Evolutionary conservation across 352 stramenopile genomes (phyloP).

Genomic region (Phytophthora tentaculata): DNA sequence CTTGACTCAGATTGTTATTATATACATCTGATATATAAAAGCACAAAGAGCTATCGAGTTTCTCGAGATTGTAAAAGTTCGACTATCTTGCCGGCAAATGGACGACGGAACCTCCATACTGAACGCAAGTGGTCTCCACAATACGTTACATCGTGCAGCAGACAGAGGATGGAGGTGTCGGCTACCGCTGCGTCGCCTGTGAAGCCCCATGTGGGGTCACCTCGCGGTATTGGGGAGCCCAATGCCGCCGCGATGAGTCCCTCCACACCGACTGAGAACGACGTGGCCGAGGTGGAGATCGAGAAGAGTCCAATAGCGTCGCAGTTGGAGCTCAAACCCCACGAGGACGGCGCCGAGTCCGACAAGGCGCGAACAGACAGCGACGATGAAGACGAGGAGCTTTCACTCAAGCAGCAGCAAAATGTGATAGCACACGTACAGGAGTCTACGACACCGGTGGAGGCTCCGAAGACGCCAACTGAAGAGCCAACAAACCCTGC

Average conservation of each 20-base stretch:
- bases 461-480: conserved; percentile 8
- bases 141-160: conserved; percentile 23
- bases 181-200: conserved; percentile 11
- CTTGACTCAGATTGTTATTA: background rate
- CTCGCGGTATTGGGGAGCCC: background rate
- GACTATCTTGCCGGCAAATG: conserved; percentile 27
- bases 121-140: conserved; percentile 27
- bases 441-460: conserved; percentile 3
- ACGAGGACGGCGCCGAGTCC: conserved; percentile 36
- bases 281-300: conserved; percentile 34
- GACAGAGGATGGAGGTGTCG: conserved; percentile 35
- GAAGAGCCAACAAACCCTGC: conserved; percentile 7
- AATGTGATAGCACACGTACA: background rate
- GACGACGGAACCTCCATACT: conserved; percentile 25
- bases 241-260: background rate
- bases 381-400: conserved; percentile 36
- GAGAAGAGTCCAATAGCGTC: conserved; percentile 30
- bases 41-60: conserved; percentile 7
- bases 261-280: conserved; percentile 16
- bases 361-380: conserved; percentile 41
- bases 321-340: conserved; percentile 20
- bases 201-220: conserved; percentile 10
- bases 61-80: conserved; percentile 10
- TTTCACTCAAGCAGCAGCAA: conserved; percentile 7
- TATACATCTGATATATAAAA: background rate